Evolutionary conservation across 805 yeast genomes (phyloP).

Genomic region (Tetrapisispora nanseiensis): DNA sequence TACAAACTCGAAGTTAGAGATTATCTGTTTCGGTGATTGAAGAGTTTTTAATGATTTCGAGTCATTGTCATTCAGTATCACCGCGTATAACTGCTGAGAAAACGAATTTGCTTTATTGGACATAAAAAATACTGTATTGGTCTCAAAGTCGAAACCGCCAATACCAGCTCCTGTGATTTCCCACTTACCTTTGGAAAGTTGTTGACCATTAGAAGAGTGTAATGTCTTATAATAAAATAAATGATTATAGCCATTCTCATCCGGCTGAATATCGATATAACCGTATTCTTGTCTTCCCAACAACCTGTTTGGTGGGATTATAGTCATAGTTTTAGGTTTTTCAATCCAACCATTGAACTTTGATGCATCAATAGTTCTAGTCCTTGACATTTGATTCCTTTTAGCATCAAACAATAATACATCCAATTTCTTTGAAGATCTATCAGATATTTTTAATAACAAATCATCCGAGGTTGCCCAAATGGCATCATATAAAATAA

Average conservation of each 20-base stretch:
- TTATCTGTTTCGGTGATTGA: conserved; percentile 14
- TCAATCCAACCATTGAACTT: conserved; percentile 52
- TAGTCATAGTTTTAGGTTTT: conserved; percentile 35
- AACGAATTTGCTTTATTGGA: conserved; percentile 39
- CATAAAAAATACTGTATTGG: conserved; percentile 42
- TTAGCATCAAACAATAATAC: conserved; percentile 36
- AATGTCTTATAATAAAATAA: conserved; percentile 49
- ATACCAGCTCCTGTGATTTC: conserved; percentile 42
- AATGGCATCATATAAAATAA: conserved; percentile 48
- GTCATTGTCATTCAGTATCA: conserved; percentile 28
- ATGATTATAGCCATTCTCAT: conserved; percentile 47
- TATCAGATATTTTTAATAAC: conserved; percentile 50
- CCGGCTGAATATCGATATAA: conserved; percentile 52
- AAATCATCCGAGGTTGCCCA: conserved; percentile 47
- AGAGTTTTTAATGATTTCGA: conserved; percentile 4
- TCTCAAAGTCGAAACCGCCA: conserved; percentile 38
- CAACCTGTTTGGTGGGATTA: conserved; percentile 31
- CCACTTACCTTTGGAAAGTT: conserved; percentile 40
- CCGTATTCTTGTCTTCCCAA: conserved; percentile 35
- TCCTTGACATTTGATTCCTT: conserved; percentile 26
- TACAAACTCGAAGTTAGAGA: conserved; percentile 35
- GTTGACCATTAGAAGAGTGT: conserved; percentile 31
- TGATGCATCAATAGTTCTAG: conserved; percentile 37
- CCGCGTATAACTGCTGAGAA: conserved; percentile 51
- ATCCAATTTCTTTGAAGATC: conserved; percentile 48